phyloP scores from a whole-genome alignment of 164 flowering plant species.

The Magnolia changhungtana region DNA sequence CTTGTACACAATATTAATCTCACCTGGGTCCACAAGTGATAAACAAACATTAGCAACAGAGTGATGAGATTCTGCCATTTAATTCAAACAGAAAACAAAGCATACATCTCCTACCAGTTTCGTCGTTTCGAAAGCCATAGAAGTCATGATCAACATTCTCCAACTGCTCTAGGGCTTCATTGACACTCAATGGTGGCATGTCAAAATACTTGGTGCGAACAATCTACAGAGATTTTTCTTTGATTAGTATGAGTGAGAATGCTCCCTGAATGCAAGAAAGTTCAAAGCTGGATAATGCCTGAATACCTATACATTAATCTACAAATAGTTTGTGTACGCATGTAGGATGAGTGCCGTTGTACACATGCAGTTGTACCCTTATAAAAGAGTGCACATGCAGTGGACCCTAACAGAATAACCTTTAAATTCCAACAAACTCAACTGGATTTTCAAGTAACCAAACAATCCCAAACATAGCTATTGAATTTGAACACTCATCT shows the following conservation, averaged over 20 bases:
- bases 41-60: background rate
- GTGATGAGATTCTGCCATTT: background rate
- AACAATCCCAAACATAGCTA: too few relatives aligned
- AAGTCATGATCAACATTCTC: constrained; percentile 88
- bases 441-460: too few relatives aligned
- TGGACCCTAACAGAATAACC: too few relatives aligned
- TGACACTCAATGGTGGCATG: constrained; percentile 85
- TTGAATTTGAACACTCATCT: too few relatives aligned
- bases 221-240: constrained; percentile 39
- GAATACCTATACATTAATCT: too few relatives aligned
- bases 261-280: background rate
- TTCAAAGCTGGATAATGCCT: too few relatives aligned
- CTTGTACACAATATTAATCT: constrained; percentile 80
- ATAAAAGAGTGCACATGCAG: too few relatives aligned
- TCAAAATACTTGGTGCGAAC: constrained; percentile 91
- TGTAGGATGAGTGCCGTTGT: too few relatives aligned
- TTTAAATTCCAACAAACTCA: too few relatives aligned
- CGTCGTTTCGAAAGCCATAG: constrained; percentile 86
- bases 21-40: constrained; percentile 40
- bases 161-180: constrained; percentile 84
- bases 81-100: background rate
- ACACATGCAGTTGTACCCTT: too few relatives aligned
- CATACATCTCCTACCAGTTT: constrained; percentile 53
- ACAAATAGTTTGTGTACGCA: too few relatives aligned
- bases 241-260: background rate